These are phyloP conservation scores for Astrothelium macrocarpum DNA, from an alignment of 495 filamentous ascomycete species.

Conservation along the genomic window DNA sequence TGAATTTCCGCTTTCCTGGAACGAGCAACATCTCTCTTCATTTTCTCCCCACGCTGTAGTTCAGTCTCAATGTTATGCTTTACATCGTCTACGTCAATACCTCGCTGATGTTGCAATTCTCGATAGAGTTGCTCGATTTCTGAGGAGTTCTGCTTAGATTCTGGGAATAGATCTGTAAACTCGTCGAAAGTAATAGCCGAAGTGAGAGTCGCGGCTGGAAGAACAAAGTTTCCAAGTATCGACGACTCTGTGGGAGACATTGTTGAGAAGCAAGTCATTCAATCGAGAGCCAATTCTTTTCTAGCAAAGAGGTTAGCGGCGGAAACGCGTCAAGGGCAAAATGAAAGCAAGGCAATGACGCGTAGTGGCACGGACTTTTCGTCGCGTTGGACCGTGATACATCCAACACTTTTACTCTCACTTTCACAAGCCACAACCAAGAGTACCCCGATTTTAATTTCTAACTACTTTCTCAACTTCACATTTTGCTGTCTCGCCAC, in stretches of 20 bases:
- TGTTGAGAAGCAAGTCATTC: background rate
- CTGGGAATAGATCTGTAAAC: slow-evolving; percentile 70
- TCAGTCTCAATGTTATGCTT: slow-evolving; percentile 59
- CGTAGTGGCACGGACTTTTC: background rate
- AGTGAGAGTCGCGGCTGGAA: slow-evolving; percentile 62
- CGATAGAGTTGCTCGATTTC: slow-evolving; percentile 68
- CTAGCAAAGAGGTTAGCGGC: background rate
- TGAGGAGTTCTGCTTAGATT: slow-evolving; percentile 54
- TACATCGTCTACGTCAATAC: slow-evolving; percentile 57
- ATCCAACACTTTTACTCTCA: background rate
- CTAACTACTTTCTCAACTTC: no score
- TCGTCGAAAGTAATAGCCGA: slow-evolving; percentile 61
- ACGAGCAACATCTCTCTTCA: slow-evolving; percentile 52
- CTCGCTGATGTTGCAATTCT: slow-evolving; percentile 63
- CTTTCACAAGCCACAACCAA: no score
- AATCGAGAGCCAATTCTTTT: slow-evolving; percentile 7
- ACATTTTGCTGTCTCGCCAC: no score
- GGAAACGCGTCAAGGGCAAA: background rate
- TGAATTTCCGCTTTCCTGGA: slow-evolving; percentile 45
- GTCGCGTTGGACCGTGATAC: background rate
- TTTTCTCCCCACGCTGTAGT: slow-evolving; percentile 50
- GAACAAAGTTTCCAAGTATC: slow-evolving; percentile 68
- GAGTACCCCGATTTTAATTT: background rate
- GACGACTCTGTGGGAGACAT: slow-evolving; percentile 65
- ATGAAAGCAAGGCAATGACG: background rate